Base-by-base conservation (phyloP, 768 basidiomycete genomes). In the Hygrophorus russula region DNA sequence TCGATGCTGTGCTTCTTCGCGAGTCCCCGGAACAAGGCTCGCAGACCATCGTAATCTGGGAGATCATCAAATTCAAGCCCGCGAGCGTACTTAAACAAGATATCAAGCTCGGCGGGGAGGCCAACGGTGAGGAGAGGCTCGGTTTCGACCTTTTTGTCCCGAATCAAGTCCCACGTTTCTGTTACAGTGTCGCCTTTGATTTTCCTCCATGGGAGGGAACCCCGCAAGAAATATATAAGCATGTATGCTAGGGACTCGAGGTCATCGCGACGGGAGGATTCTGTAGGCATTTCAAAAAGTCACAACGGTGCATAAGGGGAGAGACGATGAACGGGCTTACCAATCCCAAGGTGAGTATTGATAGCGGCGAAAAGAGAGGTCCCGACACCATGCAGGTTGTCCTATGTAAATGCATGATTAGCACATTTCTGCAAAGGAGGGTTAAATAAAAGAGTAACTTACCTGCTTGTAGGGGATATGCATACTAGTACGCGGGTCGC, bases 61-160 rank as follows among this genome's bases (percentile, higher is more conserved):
- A 87, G 69, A 64, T 92, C 89, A 54, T 86, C 86, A 52, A 91
- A 92, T 49, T 82, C 82, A 29, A 93, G 76, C 1, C 78, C 78
- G 36, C 89, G 76, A 15, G 82, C 78, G 62, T 92, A 92, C 41
- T 61, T 61, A 60, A 82, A 83, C 51, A 90, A 71, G 42, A 87
- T 74, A 49, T 82, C 82, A 46, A 90, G 87, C 61, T 91, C 87
- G 38, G 78, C 70, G 11, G 85, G 86, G 44, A 90, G 75, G 4
- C 82, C 79, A 42, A 78, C 73, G 7, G 84, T 86, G 42, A 90
- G 71, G 3, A 78, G 63, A n/a, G 72, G 59, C 51, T 82, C 76
- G 28, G 74, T 70, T 24, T 74, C 72, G 34, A 85, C 58, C 56
- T 88, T 88, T 29, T 77, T 71, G 51, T 82, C 81, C 13, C 79